phyloP scores from a whole-genome alignment of 139 green algal genomes.

The Tetratostichococcus sp. region DNA sequence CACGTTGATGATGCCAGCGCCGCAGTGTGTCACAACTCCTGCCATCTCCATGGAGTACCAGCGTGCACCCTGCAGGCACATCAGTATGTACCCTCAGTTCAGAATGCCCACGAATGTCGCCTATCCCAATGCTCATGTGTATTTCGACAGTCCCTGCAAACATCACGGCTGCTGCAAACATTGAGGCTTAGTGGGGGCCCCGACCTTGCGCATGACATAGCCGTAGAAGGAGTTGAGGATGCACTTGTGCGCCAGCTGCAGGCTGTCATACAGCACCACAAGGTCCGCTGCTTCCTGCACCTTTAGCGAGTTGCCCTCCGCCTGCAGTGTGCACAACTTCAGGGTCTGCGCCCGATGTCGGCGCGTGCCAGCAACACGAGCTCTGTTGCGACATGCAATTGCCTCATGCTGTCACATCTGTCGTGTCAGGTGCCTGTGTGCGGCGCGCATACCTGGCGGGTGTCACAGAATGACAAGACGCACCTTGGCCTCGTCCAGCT shows the following conservation, averaged over 20 bases:
- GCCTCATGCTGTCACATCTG: too few species aligned
- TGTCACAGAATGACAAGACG: too few species aligned
- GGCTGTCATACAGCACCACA: conserved; percentile 85
- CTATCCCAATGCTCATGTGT: too few species aligned
- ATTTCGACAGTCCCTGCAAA: neutral
- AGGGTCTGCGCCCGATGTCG: too few species aligned
- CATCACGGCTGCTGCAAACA: neutral
- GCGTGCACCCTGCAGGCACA: conserved; percentile 58
- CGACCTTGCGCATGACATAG: conserved; percentile 83
- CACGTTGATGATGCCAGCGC: conserved; percentile 93
- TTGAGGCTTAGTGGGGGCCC: neutral
- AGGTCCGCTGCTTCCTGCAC: conserved; percentile 76
- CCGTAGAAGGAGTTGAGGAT: conserved; percentile 99
- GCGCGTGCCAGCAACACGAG: too few species aligned
- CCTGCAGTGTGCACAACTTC: conserved; percentile 14
- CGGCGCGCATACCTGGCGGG: too few species aligned
- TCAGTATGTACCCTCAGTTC: neutral
- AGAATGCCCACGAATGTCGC: too few species aligned
- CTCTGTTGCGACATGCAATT: too few species aligned
- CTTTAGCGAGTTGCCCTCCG: conserved; percentile 52
- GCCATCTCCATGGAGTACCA: conserved; percentile 99
- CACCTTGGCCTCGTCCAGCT: conserved; percentile 77
- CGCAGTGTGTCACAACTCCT: conserved; percentile 94
- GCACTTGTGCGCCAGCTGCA: conserved; percentile 99
- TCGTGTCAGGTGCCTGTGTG: too few species aligned